Evolutionary conservation across 129 eudicot genomes (phyloP).

Genomic region (carrot (Daucus carota)): DNA sequence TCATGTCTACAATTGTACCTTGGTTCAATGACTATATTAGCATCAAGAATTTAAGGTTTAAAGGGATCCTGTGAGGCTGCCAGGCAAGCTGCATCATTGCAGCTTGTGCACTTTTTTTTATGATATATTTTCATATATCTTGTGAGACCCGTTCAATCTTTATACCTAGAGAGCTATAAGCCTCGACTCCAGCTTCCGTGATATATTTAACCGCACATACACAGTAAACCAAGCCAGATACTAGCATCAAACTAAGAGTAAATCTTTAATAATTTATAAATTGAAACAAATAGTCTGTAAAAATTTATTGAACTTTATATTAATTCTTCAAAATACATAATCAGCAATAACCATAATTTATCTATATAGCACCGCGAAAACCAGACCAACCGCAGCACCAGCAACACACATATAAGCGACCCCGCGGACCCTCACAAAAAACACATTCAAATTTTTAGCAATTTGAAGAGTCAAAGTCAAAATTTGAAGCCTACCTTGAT

Average conservation of each 20-base stretch:
- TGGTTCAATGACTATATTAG: too few relatives aligned
- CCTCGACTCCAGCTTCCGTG: too few relatives aligned
- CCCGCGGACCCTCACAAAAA: slow-evolving; percentile 40
- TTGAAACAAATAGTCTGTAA: neutral
- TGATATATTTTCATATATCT: too few relatives aligned
- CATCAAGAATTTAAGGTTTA: too few relatives aligned
- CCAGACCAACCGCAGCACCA: slow-evolving; percentile 30
- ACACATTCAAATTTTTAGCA: slow-evolving; percentile 40
- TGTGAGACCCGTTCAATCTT: too few relatives aligned
- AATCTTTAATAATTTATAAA: neutral
- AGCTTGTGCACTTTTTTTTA: too few relatives aligned
- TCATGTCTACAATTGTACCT: too few relatives aligned
- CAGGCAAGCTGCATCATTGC: too few relatives aligned
- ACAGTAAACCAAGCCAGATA: neutral
- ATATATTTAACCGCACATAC: too few relatives aligned
- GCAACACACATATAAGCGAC: slow-evolving; percentile 44
- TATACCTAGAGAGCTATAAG: too few relatives aligned
- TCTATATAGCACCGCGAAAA: slow-evolving; percentile 20
- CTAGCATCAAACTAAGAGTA: neutral
- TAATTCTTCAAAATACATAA: neutral
- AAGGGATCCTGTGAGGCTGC: too few relatives aligned
- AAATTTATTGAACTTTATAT: neutral
- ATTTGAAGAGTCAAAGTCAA: slow-evolving; percentile 50
- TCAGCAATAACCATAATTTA: neutral
- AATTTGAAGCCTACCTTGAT: slow-evolving; percentile 52